phyloP scores from a whole-genome alignment of 2,329 filamentous ascomycete genomes.

The Pseudogymnoascus sp. region DNA sequence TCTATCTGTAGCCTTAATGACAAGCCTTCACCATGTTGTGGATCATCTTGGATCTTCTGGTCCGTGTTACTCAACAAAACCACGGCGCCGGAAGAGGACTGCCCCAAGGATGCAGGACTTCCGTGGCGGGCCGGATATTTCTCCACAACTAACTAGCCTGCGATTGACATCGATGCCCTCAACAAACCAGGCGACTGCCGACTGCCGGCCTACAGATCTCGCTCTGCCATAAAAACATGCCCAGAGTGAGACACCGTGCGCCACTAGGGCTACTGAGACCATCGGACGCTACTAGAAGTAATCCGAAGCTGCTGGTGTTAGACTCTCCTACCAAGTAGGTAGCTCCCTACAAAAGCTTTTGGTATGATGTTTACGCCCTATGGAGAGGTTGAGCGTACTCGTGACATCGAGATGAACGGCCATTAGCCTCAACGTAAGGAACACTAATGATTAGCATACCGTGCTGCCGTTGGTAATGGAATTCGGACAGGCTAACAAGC shows the following conservation, averaged over 20 bases:
- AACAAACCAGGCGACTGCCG: neutral
- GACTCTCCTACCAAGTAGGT: neutral
- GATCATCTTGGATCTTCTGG: neutral
- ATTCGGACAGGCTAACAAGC: too few species aligned
- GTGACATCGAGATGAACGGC: neutral
- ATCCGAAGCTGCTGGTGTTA: neutral
- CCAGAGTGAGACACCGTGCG: neutral
- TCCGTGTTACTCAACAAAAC: neutral
- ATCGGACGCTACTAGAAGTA: neutral
- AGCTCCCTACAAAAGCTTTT: neutral
- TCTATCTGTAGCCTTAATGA: neutral
- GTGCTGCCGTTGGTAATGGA: neutral
- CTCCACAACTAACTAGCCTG: neutral
- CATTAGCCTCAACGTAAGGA: neutral
- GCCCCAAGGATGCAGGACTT: neutral
- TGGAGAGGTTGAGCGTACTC: neutral
- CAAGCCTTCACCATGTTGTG: neutral
- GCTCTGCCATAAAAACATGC: neutral
- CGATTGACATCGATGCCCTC: slow-evolving; percentile 1
- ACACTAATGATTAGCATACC: neutral
- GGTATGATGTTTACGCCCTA: neutral
- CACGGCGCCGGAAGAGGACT: neutral
- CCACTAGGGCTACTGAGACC: neutral
- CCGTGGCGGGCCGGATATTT: neutral
- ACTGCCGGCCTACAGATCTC: neutral